phyloP scores from a whole-genome alignment of 2,329 filamentous ascomycete species.

The Trichoderma sp. region DNA sequence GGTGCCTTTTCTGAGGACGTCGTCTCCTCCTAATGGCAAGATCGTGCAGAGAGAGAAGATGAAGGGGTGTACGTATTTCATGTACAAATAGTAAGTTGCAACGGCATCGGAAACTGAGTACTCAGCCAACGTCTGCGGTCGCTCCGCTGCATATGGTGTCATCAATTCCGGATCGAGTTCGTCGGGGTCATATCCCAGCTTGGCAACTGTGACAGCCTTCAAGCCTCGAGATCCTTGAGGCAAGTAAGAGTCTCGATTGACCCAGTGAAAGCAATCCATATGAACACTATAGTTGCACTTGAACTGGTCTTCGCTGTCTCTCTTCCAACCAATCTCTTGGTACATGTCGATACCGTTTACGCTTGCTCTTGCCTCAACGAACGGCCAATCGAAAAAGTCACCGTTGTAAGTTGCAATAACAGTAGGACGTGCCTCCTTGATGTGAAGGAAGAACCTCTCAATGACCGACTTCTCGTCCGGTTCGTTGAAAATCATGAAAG shows the following conservation, averaged over 20 bases:
- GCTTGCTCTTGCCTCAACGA: slow-evolving; percentile 89
- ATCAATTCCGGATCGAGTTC: slow-evolving; percentile 97
- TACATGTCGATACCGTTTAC: slow-evolving; percentile 99
- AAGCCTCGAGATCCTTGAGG: slow-evolving; percentile 95
- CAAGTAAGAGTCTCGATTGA: slow-evolving; percentile 96
- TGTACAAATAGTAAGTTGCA: slow-evolving; percentile 97
- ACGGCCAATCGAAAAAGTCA: slow-evolving; percentile 99
- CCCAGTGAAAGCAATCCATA: slow-evolving; percentile 99
- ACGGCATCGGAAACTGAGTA: slow-evolving; percentile 99
- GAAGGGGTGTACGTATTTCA: slow-evolving; percentile 99
- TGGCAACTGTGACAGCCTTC: slow-evolving; percentile 96
- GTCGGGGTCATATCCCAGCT: slow-evolving; percentile 96
- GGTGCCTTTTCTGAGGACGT: slow-evolving; percentile 90
- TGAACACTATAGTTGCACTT: slow-evolving; percentile 95
- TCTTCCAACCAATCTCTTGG: slow-evolving; percentile 93
- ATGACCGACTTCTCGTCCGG: slow-evolving; percentile 84
- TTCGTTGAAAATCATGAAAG: slow-evolving; percentile 98
- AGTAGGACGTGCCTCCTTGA: slow-evolving; percentile 90
- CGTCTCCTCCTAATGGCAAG: slow-evolving; percentile 86
- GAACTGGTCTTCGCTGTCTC: slow-evolving; percentile 93
- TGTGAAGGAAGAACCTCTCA: slow-evolving; percentile 90
- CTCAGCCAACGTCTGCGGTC: slow-evolving; percentile 90
- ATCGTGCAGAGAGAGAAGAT: slow-evolving; percentile 99
- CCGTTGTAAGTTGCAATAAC: slow-evolving; percentile 99
- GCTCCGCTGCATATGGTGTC: slow-evolving; percentile 86